Base-by-base conservation (phyloP, 768 basidiomycete genomes). In the Suillus luteus region DNA sequence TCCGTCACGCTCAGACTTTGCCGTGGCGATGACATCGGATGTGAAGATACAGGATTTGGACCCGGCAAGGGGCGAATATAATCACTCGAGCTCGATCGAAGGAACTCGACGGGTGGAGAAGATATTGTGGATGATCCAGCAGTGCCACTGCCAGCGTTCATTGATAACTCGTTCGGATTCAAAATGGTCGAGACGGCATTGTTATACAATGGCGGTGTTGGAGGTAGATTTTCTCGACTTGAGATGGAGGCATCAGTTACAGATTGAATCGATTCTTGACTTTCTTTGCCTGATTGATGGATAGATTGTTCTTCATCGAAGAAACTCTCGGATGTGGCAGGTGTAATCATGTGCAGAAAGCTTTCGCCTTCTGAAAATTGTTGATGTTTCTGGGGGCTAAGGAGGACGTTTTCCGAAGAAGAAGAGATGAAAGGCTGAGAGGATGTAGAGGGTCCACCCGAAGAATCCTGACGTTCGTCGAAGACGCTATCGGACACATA, bases 261-360 rank as follows among this genome's bases (percentile, higher is more conserved):
- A 0, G 35, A 66, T 55, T 49, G 54, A n/a, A 24, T 33, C 9
- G 33, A 24, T 40, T 61, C 70, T 22, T 64, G 69, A 59, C 70
- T 67, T 54, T 69, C 70, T 19, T 41, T 60, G 4, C 69, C 66
- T 15, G 75, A 57, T 24, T 66, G 66, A 5, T 76, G 73, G 17
- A 75, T 49, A 3, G 70, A 46, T 52, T 80, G 76, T n/a, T 76
- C 69, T 2, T 61, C 52, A 1, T 61, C 10, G 27, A 60, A 62
- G 55, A 63, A 66, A 54, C 61, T 52, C 31, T 63, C 63, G 1
- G 75, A 71, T 27, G 68, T 7, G 6, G 71, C 67, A 2, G 76
- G 71, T 14, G 72, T 76, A n/a, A 70, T 67, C 60, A 75, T 55
- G 55, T 71, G 71, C 17, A 76, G 55, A 74, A 75, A 75, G 57